These are phyloP conservation scores for Backusella liffmaniae DNA, from an alignment of 192 early-diverging fungal species.

Conservation along the genomic window DNA sequence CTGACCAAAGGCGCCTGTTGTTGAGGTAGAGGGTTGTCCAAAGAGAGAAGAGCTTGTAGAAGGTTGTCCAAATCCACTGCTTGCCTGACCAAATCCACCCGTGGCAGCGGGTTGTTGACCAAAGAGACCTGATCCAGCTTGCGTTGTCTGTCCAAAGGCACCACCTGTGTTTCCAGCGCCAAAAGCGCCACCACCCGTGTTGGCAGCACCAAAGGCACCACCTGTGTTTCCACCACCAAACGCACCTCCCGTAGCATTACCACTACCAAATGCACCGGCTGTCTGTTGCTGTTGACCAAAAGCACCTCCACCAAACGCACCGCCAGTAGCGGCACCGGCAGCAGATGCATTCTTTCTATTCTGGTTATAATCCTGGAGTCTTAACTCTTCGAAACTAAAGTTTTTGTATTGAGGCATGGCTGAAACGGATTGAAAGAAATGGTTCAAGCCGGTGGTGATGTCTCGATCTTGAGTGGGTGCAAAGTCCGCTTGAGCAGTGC, in stretches of 20 bases:
- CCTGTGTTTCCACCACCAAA: constrained; percentile 29
- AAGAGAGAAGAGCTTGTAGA: not conserved
- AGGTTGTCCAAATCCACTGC: constrained; percentile 31
- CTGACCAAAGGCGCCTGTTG: constrained; percentile 23
- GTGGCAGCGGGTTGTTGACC: constrained; percentile 32
- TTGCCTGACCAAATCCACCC: constrained; percentile 14
- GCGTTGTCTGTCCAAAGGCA: constrained; percentile 11
- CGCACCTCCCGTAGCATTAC: constrained; percentile 47
- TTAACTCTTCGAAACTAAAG: constrained; percentile 88
- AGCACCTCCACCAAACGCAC: not conserved
- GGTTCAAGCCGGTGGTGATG: constrained; percentile 49
- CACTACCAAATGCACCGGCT: constrained; percentile 48
- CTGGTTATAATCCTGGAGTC: constrained; percentile 84
- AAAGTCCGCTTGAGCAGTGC: constrained; percentile 58
- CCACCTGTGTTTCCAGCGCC: constrained; percentile 27
- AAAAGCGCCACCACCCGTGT: constrained; percentile 27
- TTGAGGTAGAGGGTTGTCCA: constrained; percentile 22
- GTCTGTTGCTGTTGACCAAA: constrained; percentile 30
- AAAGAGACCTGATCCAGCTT: constrained; percentile 13
- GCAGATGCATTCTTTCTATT: constrained; percentile 61
- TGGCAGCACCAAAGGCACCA: constrained; percentile 30
- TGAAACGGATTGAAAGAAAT: constrained; percentile 67
- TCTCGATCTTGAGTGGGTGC: constrained; percentile 50
- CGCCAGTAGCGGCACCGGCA: constrained; percentile 33
- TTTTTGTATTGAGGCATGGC: constrained; percentile 86